Evolutionary conservation across 805 yeast species (phyloP), one percentile per base, ranked within the genome.

Genomic region (Priceomyces castillae): DNA sequence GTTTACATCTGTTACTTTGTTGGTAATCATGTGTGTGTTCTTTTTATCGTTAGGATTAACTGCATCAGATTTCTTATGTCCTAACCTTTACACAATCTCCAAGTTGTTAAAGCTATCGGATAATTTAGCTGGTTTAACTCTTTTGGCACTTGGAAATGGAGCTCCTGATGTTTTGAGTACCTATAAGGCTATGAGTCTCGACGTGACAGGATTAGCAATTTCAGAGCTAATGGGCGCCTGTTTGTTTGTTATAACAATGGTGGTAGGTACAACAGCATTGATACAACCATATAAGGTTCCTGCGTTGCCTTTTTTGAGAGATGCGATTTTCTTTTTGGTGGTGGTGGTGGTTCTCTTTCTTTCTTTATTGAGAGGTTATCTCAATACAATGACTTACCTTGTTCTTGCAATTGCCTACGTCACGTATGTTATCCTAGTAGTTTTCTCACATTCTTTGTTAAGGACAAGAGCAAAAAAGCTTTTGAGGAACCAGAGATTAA

Each of bases 141-240:
- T 92, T 17, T 67, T 94, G 41, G 96, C 98, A 0, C 73, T 92
- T 47, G 98, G 97, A 0, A 92, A 92, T 63, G 95, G 96, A 2
- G 76, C 95, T 0, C 96, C 97, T 0, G 99, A 92, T 61, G 80
- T 92, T 2, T 76, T 90, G 30, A 78, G 92, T 37, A 89, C 96
- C 0, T 87, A 81, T 58, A 82, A 84, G 39, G 96, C 97, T 3
- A 77, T 94, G 80, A 73, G 75, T 10, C 65, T 80, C 1, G 82
- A 79, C n/a, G 78, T 87, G 1, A 80, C 84, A 0, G 77, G 88
- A 0, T 67, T 92, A 57, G 97, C 98, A 0, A 65, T 92, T 5
- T 94, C 97, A 1, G 97, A 90, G 59, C 69, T 92, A n/a, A 64
- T 90, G 25, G 98, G 99, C 0, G 94, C 97, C 1, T 86, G 95